Evolutionary conservation across 2,329 filamentous ascomycete genomes (phyloP).

Genomic region (Celoporthe dispersa): DNA sequence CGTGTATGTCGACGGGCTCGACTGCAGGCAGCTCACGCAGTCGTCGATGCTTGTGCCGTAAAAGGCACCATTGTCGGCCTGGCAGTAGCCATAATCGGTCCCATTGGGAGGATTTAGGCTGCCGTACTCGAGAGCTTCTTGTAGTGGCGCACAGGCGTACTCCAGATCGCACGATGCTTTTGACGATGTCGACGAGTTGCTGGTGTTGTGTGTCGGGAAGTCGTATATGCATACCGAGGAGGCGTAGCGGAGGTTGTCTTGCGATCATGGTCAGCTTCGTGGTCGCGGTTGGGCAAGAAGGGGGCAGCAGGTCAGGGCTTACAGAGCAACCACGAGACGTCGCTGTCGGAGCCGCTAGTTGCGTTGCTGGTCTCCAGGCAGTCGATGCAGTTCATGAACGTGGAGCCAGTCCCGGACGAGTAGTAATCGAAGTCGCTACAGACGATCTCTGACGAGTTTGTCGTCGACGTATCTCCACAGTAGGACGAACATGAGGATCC

Average conservation of each 20-base stretch:
- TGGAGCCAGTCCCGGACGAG: constrained; percentile 44
- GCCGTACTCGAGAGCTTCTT: constrained; percentile 43
- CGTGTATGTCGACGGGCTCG: constrained; percentile 44
- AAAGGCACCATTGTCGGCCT: constrained; percentile 42
- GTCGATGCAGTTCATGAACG: constrained; percentile 51
- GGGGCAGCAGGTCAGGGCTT: constrained; percentile 33
- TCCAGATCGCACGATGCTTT: constrained; percentile 45
- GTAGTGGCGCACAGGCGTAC: constrained; percentile 46
- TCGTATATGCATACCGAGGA: constrained; percentile 53
- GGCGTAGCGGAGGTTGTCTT: constrained; percentile 56
- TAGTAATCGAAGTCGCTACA: constrained; percentile 49
- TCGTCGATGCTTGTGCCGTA: constrained; percentile 37
- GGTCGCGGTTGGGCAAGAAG: background rate
- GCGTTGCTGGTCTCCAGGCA: constrained; percentile 53
- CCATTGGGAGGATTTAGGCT: constrained; percentile 39
- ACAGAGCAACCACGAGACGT: constrained; percentile 54
- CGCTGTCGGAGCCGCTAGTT: constrained; percentile 44
- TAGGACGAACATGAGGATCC: constrained; percentile 54
- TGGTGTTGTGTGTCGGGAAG: constrained; percentile 37
- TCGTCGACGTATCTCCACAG: constrained; percentile 52
- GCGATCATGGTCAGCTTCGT: constrained; percentile 30
- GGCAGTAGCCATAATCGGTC: constrained; percentile 54
- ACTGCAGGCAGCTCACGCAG: constrained; percentile 50
- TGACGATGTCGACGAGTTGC: constrained; percentile 40
- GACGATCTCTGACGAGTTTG: constrained; percentile 51